A percentile compares a stretch with the other conserved stretches of the same genome.
Conservation (phyloP, 2,329 filamentous ascomycete genomes). For the Fusarium nodosum region DNA sequence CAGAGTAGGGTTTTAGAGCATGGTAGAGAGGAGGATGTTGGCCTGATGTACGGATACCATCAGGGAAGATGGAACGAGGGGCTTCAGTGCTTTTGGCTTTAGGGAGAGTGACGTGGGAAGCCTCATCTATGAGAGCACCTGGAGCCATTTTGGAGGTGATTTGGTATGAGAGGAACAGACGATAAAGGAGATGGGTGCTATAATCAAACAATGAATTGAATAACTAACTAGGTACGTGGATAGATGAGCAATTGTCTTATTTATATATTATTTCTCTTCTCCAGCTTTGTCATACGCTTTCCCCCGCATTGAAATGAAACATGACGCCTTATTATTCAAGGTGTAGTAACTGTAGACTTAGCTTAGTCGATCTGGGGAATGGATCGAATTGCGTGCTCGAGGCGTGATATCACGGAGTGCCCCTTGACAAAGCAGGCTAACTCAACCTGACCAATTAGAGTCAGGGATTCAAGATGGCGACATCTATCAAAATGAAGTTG, state of each 20-base stretch:
- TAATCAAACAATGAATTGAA: conserved; percentile 1
- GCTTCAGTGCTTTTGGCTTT: conserved; percentile 47
- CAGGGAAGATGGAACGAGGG: conserved; percentile 57
- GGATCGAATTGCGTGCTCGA: conserved; percentile 48
- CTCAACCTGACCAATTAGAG: conserved; percentile 20
- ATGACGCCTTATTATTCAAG: conserved; percentile 42
- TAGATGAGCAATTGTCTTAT: background rate
- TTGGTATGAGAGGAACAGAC: background rate
- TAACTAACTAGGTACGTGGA: conserved; percentile 5
- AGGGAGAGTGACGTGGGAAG: conserved; percentile 30
- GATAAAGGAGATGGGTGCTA: background rate
- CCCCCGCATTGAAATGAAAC: conserved; percentile 38
- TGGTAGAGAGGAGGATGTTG: conserved; percentile 79
- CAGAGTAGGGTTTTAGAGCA: conserved; percentile 73
- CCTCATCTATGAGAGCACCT: conserved; percentile 46
- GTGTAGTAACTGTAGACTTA: conserved; percentile 4
- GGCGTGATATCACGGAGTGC: conserved; percentile 48
- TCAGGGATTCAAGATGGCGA: conserved; percentile 24
- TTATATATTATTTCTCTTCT: conserved; percentile 29
- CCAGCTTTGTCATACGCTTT: conserved; percentile 19
- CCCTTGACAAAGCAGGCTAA: conserved; percentile 26
- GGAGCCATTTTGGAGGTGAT: conserved; percentile 43
- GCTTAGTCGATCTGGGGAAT: conserved; percentile 15
- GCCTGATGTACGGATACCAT: conserved; percentile 70
- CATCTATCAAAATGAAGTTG: conserved; percentile 19